Percentiles rank a stretch among this genome's conserved stretches.
Conservation (phyloP, 495 filamentous ascomycete species). For the Viridothelium virens region DNA sequence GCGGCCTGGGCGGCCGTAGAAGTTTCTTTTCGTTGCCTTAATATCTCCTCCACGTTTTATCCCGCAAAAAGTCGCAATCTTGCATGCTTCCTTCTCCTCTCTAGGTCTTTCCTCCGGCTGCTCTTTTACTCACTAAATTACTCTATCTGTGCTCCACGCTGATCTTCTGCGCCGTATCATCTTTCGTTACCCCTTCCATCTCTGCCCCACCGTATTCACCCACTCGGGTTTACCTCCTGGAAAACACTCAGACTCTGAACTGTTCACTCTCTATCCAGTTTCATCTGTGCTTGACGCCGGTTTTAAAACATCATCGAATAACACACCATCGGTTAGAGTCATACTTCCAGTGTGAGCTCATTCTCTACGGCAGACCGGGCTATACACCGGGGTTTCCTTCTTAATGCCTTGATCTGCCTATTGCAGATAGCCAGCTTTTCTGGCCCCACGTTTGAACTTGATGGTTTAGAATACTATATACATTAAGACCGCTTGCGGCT, state of each 20-base stretch:
- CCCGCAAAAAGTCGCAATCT: neutral
- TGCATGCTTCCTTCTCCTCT: neutral
- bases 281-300: neutral
- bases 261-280: neutral
- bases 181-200: no score
- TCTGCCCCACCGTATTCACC: no score
- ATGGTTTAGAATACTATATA: neutral
- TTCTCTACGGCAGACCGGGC: neutral
- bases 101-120: neutral
- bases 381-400: neutral
- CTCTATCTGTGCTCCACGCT: neutral
- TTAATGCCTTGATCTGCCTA: neutral
- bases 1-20: neutral
- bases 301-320: neutral
- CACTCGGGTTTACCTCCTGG: neutral
- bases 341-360: neutral
- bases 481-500: neutral
- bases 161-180: neutral
- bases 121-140: neutral
- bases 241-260: neutral
- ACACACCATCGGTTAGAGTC: neutral
- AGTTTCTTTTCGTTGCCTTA: slow-evolving; percentile 5
- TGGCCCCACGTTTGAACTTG: neutral
- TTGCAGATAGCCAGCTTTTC: neutral
- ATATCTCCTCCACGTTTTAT: slow-evolving; percentile 1